phyloP scores from a whole-genome alignment of 1,284 basidiomycete genomes.

The Schizopora paradoxa region DNA sequence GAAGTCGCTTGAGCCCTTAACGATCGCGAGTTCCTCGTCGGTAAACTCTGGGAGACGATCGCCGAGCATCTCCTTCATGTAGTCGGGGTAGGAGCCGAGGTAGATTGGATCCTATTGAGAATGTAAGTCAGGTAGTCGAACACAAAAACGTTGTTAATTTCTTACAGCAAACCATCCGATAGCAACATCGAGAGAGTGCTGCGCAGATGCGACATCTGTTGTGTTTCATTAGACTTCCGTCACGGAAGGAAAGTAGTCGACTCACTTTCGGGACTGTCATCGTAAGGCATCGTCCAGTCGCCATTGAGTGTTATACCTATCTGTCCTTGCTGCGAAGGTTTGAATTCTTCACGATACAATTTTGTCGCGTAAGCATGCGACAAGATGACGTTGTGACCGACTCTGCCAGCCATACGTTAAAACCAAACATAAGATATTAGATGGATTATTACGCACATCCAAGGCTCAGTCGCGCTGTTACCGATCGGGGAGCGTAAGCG shows the following conservation, averaged over 20 bases:
- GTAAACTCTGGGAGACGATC: conserved; percentile 65
- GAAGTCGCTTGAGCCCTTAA: conserved; percentile 68
- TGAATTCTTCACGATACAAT: conserved; percentile 59
- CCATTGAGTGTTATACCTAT: conserved; percentile 77
- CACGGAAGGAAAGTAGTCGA: conserved; percentile 5
- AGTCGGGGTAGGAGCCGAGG: conserved; percentile 64
- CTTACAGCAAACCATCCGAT: conserved; percentile 63
- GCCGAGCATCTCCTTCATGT: conserved; percentile 55
- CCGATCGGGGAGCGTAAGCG: conserved; percentile 49
- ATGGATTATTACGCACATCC: conserved; percentile 47
- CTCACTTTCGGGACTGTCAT: conserved; percentile 59
- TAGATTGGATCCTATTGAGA: conserved; percentile 60
- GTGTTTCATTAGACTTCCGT: neutral
- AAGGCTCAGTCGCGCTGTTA: conserved; percentile 63
- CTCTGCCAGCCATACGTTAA: conserved; percentile 33
- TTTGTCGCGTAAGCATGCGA: conserved; percentile 64
- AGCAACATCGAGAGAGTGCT: conserved; percentile 59
- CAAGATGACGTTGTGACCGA: conserved; percentile 63
- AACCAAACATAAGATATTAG: neutral
- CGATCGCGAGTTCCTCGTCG: conserved; percentile 51
- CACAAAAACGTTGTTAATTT: conserved; percentile 14
- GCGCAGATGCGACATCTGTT: conserved; percentile 58
- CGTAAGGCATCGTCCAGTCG: conserved; percentile 66
- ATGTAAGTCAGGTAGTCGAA: conserved; percentile 17
- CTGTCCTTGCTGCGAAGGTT: conserved; percentile 46